These are phyloP conservation scores for Pelargonium nanum DNA, from an alignment of 345 rosid genomes.

Conservation along the genomic window DNA sequence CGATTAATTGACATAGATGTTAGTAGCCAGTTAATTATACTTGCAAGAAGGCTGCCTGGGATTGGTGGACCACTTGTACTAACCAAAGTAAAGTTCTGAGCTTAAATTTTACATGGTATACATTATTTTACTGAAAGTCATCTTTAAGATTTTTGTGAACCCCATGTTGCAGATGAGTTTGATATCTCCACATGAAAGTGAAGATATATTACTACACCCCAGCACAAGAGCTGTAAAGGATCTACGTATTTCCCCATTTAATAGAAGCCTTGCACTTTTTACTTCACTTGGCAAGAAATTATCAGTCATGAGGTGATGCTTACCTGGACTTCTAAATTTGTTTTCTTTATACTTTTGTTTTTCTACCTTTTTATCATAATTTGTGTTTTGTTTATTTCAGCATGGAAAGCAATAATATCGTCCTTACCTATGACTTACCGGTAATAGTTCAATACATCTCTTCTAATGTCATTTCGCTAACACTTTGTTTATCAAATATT, in stretches of 20 bases:
- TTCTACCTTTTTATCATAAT: constrained; percentile 10
- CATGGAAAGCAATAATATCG: constrained; percentile 58
- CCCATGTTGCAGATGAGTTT: constrained; percentile 46
- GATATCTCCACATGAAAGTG: constrained; percentile 51
- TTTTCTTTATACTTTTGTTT: constrained; percentile 1
- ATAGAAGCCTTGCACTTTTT: constrained; percentile 45
- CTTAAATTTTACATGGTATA: constrained; percentile 5
- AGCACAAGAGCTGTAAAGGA: constrained; percentile 61
- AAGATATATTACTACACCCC: constrained; percentile 53
- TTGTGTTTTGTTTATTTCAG: constrained; percentile 28
- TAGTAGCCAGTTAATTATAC: constrained; percentile 35
- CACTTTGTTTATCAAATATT: constrained; percentile 4
- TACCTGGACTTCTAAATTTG: not conserved
- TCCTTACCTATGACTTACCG: constrained; percentile 63
- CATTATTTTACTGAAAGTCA: constrained; percentile 6
- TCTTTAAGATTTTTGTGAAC: constrained; percentile 11
- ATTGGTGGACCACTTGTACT: constrained; percentile 47
- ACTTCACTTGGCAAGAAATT: constrained; percentile 74
- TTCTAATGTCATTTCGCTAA: no score
- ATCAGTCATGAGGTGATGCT: constrained; percentile 56
- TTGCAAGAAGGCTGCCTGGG: constrained; percentile 54
- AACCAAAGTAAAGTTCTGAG: constrained; percentile 48
- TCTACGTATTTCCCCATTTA: constrained; percentile 55
- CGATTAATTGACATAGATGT: constrained; percentile 70
- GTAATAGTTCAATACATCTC: constrained; percentile 22